Percentiles rank a stretch among this genome's conserved stretches.
Conservation (phyloP, 352 stramenopile genomes). For the Globisporangium cylindrosporum region DNA sequence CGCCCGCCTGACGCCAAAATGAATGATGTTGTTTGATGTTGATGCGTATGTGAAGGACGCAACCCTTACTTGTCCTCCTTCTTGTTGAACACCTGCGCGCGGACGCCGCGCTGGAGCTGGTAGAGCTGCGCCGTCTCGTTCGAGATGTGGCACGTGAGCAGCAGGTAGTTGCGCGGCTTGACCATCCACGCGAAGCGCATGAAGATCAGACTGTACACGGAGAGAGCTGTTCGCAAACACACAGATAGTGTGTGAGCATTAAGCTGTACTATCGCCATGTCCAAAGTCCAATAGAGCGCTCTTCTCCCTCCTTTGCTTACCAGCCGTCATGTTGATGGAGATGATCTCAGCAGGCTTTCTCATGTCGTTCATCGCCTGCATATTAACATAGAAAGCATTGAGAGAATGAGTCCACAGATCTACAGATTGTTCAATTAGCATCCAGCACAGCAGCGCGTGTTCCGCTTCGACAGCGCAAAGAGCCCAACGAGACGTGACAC, state of each 20-base stretch:
- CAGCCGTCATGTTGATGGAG: slow-evolving; percentile 85
- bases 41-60: too few species aligned
- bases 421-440: not conserved
- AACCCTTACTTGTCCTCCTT: slow-evolving; percentile 20
- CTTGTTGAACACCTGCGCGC: slow-evolving; percentile 36
- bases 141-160: slow-evolving; percentile 80
- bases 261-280: not conserved
- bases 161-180: slow-evolving; percentile 83
- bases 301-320: slow-evolving; percentile 20
- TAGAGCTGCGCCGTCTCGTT: slow-evolving; percentile 85
- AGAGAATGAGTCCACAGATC: not conserved
- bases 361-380: slow-evolving; percentile 51
- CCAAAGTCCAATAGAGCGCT: not conserved
- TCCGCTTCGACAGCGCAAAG: not conserved
- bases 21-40: too few species aligned
- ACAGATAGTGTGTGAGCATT: not conserved
- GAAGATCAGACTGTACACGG: slow-evolving; percentile 85
- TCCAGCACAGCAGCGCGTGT: not conserved
- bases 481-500: not conserved
- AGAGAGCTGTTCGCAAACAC: slow-evolving; percentile 42
- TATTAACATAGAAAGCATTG: slow-evolving; percentile 4
- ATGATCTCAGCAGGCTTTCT: slow-evolving; percentile 64
- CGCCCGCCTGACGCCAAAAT: not conserved
- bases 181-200: slow-evolving; percentile 90
- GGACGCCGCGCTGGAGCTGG: slow-evolving; percentile 66